Conservation (phyloP, 2,329 filamentous ascomycete genomes). For the Epichloe festucae region DNA sequence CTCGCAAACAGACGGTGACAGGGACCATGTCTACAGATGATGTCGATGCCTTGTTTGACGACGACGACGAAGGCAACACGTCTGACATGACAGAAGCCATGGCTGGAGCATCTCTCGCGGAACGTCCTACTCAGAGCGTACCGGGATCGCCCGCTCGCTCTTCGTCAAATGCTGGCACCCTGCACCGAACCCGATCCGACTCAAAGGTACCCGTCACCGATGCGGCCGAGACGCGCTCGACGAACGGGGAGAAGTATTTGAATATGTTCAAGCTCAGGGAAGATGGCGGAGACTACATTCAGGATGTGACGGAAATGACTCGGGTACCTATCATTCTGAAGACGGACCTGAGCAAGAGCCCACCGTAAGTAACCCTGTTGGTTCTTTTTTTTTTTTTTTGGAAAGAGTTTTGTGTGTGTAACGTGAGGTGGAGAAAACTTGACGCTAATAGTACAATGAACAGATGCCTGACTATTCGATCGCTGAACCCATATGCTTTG, state of each 20-base stretch:
- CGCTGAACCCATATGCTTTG: conserved; percentile 65
- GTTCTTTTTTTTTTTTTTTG: not conserved
- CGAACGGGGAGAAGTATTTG: conserved; percentile 92
- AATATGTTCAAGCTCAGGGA: conserved; percentile 82
- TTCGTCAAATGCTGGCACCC: conserved; percentile 49
- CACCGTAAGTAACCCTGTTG: conserved; percentile 65
- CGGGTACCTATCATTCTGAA: conserved; percentile 95
- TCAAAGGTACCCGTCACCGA: conserved; percentile 74
- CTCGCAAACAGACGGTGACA: conserved; percentile 88
- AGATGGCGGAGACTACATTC: conserved; percentile 89
- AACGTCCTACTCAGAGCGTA: conserved; percentile 89
- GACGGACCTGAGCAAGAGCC: conserved; percentile 96
- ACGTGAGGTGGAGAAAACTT: not conserved
- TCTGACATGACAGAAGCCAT: conserved; percentile 85
- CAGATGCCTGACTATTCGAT: conserved; percentile 74
- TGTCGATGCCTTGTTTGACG: conserved; percentile 90
- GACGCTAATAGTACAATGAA: not conserved
- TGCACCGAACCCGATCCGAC: conserved; percentile 85
- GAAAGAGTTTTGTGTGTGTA: not conserved
- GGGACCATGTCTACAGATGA: conserved; percentile 88
- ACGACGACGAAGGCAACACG: conserved; percentile 77
- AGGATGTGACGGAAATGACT: conserved; percentile 97
- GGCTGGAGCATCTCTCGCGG: conserved; percentile 76
- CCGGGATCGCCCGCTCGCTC: conserved; percentile 80
- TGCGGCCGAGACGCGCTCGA: conserved; percentile 64